Conservation (phyloP, 139 green algal species). For the Closterium sp. region DNA sequence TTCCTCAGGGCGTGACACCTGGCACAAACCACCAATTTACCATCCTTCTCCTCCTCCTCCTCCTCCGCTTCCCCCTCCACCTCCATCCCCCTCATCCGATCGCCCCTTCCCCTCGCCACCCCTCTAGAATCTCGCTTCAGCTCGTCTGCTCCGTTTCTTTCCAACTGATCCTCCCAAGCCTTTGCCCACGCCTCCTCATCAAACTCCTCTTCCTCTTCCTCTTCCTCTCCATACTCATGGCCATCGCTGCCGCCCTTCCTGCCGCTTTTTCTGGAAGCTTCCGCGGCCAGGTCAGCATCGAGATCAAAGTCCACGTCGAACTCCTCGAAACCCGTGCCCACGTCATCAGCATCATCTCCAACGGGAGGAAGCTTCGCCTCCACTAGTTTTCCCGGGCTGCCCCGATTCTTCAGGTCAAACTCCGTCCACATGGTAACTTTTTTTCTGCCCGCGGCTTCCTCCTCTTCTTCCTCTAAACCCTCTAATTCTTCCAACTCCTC, state of each 20-base stretch:
- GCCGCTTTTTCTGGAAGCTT: background rate
- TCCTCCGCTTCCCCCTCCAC: background rate
- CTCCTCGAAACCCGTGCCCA: background rate
- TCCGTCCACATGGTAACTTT: background rate
- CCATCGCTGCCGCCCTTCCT: background rate
- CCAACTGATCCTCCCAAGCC: background rate
- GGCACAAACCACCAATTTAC: conserved; percentile 71
- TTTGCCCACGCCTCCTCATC: background rate
- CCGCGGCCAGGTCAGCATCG: background rate
- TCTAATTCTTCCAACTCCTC: conserved; percentile 37
- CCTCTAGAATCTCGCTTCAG: background rate
- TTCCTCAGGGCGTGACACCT: conserved; percentile 85
- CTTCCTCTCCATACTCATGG: background rate
- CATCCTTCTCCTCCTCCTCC: conserved; percentile 8
- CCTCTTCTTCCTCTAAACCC: conserved; percentile 27
- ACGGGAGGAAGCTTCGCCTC: background rate
- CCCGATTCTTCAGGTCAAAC: background rate
- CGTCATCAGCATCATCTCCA: background rate
- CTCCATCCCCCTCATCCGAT: background rate
- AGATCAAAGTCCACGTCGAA: background rate
- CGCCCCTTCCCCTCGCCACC: background rate
- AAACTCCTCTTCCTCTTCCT: background rate
- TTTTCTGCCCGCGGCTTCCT: background rate
- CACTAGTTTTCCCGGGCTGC: background rate
- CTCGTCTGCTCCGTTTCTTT: background rate